phyloP scores from a whole-genome alignment of 2,329 filamentous ascomycete species.

The Penicillium sp. region DNA sequence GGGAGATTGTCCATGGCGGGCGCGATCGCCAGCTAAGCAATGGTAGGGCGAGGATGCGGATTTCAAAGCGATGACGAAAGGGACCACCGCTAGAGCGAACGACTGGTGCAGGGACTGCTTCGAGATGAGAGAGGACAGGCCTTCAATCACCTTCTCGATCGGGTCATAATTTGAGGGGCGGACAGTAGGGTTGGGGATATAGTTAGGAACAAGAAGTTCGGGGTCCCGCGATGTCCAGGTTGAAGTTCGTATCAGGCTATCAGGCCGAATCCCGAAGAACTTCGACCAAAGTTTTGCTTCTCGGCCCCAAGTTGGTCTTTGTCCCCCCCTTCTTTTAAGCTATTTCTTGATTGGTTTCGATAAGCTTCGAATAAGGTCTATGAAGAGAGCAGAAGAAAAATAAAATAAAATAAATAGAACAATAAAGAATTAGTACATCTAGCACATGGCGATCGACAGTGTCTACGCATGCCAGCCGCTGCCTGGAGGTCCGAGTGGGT shows the following conservation, averaged over 20 bases:
- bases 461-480: constrained; percentile 23
- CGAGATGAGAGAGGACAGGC: neutral
- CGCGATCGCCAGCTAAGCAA: constrained; percentile 3
- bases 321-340: neutral
- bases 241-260: neutral
- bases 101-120: neutral
- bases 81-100: constrained; percentile 8
- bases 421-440: no score
- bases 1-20: constrained; percentile 24
- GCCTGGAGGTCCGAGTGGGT: constrained; percentile 27
- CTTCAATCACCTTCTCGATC: neutral
- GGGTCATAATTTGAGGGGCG: neutral
- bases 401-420: no score
- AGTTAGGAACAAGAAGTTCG: neutral
- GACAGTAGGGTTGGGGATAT: neutral
- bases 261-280: neutral
- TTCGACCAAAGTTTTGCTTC: neutral
- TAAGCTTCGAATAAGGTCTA: neutral
- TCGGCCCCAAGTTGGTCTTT: neutral
- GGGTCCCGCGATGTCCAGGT: neutral
- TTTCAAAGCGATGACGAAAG: constrained; percentile 17
- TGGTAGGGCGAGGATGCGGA: constrained; percentile 5
- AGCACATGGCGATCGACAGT: constrained; percentile 14
- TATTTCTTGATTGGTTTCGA: neutral
- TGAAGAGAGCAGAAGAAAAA: neutral